phyloP scores from a whole-genome alignment of 257 asterid species.

The Solanum sitiens region DNA sequence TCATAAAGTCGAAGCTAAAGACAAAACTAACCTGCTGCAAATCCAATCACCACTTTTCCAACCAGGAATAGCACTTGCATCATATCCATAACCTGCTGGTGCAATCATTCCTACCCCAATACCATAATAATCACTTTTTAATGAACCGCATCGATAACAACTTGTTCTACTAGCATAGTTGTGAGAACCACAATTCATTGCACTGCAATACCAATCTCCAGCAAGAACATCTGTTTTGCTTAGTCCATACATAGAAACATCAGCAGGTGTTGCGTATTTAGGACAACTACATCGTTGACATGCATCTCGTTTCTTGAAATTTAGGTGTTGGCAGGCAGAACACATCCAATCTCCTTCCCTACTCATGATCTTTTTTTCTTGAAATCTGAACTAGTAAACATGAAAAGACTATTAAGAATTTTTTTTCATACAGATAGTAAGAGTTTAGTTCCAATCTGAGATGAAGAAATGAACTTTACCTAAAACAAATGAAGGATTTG shows the following conservation, averaged over 20 bases:
- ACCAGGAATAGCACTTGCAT: conserved; percentile 47
- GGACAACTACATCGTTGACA: conserved; percentile 79
- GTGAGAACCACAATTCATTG: conserved; percentile 61
- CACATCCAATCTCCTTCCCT: conserved; percentile 90
- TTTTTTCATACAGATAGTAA: neutral
- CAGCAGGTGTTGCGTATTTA: conserved; percentile 41
- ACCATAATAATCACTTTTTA: conserved; percentile 37
- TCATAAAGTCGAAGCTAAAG: neutral
- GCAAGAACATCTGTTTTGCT: conserved; percentile 42
- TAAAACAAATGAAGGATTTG: neutral
- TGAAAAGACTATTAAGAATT: neutral
- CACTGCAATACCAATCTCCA: conserved; percentile 80
- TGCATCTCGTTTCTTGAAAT: conserved; percentile 60
- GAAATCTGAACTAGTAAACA: neutral
- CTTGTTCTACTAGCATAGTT: conserved; percentile 75
- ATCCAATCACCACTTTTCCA: conserved; percentile 95
- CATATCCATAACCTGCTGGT: conserved; percentile 30
- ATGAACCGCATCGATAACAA: conserved; percentile 54
- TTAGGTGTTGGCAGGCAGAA: conserved; percentile 71
- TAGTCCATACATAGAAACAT: conserved; percentile 32
- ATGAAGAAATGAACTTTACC: neutral
- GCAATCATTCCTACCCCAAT: conserved; percentile 6
- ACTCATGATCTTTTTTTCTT: conserved; percentile 27
- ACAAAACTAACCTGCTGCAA: conserved; percentile 42
- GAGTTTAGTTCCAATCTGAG: neutral